phyloP scores from a whole-genome alignment of 2,329 filamentous ascomycete genomes.

The Pseudogymnoascus sp. region DNA sequence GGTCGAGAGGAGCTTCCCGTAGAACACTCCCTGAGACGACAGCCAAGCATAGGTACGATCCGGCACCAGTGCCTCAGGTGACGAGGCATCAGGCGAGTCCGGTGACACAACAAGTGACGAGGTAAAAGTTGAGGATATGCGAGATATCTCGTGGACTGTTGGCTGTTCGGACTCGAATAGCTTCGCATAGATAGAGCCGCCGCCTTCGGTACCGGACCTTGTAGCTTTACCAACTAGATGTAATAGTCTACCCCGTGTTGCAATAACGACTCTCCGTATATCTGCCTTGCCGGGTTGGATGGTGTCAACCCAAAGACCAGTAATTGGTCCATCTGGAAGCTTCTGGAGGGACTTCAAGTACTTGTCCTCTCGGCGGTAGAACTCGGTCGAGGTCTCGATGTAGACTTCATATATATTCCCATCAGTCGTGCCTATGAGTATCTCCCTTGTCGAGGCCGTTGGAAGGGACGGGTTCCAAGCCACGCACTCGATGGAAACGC shows the following conservation, averaged over 20 bases:
- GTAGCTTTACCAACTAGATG: constrained; percentile 76
- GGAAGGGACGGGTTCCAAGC: constrained; percentile 93
- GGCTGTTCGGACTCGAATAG: constrained; percentile 85
- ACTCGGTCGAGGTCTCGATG: constrained; percentile 89
- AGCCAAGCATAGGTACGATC: constrained; percentile 88
- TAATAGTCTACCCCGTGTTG: constrained; percentile 68
- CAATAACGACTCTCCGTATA: constrained; percentile 67
- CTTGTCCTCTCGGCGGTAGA: constrained; percentile 90
- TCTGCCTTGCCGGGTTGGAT: constrained; percentile 60
- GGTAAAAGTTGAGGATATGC: constrained; percentile 48
- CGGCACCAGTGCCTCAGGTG: constrained; percentile 47
- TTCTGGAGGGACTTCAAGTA: constrained; percentile 81
- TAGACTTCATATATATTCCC: constrained; percentile 93
- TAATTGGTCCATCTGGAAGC: constrained; percentile 72
- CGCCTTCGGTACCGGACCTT: constrained; percentile 65
- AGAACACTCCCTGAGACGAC: constrained; percentile 75
- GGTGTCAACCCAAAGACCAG: constrained; percentile 76
- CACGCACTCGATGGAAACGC: constrained; percentile 78
- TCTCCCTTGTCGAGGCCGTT: constrained; percentile 90
- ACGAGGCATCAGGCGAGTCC: constrained; percentile 50
- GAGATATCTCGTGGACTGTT: constrained; percentile 62
- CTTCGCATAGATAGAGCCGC: constrained; percentile 75
- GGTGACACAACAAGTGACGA: constrained; percentile 71
- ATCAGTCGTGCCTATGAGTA: constrained; percentile 83
- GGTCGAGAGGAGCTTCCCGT: constrained; percentile 66